Evolutionary conservation across 352 stramenopile genomes (phyloP).

Genomic region (Phytophthora megakarya): DNA sequence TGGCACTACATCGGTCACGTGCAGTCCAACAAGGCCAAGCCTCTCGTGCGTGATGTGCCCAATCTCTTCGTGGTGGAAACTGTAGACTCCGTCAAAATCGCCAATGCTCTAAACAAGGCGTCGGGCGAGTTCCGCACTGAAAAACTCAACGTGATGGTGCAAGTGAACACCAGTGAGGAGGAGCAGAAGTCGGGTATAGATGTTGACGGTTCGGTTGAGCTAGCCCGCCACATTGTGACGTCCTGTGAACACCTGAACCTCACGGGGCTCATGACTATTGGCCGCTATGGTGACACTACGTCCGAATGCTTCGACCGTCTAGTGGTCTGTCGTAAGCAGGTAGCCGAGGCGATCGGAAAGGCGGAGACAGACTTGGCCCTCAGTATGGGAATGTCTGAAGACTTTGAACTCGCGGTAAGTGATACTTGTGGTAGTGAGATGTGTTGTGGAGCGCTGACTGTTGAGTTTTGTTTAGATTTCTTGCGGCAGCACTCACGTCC

Average conservation of each 20-base stretch:
- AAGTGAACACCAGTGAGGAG: constrained; percentile 99
- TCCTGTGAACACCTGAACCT: constrained; percentile 94
- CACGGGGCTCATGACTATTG: constrained; percentile 99
- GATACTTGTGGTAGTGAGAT: not conserved
- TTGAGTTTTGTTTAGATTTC: constrained; percentile 74
- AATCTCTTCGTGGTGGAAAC: constrained; percentile 97
- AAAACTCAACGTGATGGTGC: constrained; percentile 94
- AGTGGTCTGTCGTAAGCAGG: constrained; percentile 62
- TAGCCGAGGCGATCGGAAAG: constrained; percentile 71
- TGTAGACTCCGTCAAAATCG: constrained; percentile 96
- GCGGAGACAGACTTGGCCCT: constrained; percentile 87
- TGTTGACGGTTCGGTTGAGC: constrained; percentile 71
- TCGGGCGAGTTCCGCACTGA: constrained; percentile 63
- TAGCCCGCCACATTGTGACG: constrained; percentile 88
- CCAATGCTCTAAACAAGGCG: constrained; percentile 94
- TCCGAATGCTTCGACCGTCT: constrained; percentile 93
- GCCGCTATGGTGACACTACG: constrained; percentile 92
- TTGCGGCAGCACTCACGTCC: constrained; percentile 95
- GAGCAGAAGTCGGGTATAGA: constrained; percentile 96
- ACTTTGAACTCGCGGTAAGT: constrained; percentile 95
- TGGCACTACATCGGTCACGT: constrained; percentile 99
- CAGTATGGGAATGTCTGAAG: constrained; percentile 99
- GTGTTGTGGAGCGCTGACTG: too few relatives aligned
- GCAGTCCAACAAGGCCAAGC: constrained; percentile 98
- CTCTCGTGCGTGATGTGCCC: constrained; percentile 89